phyloP scores from a whole-genome alignment of 805 yeast species.

The Jamesozyma lodderae region DNA sequence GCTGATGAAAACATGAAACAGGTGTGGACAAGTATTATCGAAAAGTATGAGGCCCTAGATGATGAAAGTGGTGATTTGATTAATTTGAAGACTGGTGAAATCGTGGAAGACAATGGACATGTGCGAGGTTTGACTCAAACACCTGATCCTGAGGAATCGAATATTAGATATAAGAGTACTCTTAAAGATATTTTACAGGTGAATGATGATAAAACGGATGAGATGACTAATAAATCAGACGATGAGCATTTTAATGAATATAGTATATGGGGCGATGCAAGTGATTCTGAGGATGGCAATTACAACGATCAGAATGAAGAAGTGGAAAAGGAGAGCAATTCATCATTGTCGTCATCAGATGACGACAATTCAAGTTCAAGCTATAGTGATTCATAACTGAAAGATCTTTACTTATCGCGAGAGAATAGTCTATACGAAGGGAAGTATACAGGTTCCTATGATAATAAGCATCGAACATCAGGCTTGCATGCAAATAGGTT shows the following conservation, averaged over 20 bases:
- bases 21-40: conserved; percentile 45
- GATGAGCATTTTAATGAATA: conserved; percentile 3
- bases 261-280: conserved; percentile 12
- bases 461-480: too few species aligned
- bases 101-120: conserved; percentile 64
- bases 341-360: too few species aligned
- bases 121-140: conserved; percentile 35
- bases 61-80: conserved; percentile 49
- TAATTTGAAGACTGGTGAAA: conserved; percentile 56
- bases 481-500: too few species aligned
- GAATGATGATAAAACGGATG: background rate
- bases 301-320: too few species aligned
- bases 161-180: conserved; percentile 18
- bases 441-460: too few species aligned
- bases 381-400: too few species aligned
- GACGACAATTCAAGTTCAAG: too few species aligned
- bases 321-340: too few species aligned
- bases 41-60: conserved; percentile 42
- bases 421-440: too few species aligned
- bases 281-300: background rate
- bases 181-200: conserved; percentile 16
- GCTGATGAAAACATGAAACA: conserved; percentile 30
- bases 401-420: too few species aligned
- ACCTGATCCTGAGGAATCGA: conserved; percentile 11
- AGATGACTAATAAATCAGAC: background rate